Evolutionary conservation across 1,284 basidiomycete species (phyloP), one percentile per base, ranked within the genome.

Genomic region (Ustilago sp.): DNA sequence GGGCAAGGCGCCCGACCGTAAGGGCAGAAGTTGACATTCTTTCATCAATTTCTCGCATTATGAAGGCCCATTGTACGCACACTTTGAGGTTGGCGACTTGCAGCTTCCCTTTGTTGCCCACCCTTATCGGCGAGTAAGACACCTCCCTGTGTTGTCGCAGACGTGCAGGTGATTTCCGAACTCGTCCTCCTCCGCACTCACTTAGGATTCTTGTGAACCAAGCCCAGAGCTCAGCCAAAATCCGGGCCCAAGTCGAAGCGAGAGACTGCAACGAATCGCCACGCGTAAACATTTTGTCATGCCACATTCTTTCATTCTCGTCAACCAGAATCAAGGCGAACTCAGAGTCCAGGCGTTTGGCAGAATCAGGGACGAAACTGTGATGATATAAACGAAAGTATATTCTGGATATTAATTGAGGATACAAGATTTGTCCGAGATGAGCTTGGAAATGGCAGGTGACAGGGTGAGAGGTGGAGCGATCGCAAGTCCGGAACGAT

Each of bases 81-180:
- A n/a, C 8, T 28, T 28, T 13, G 31, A 50, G 13, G 13, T 13
- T 31, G 8, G 8, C 6, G 12, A 13, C 13, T 32, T 50, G 48
- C 48, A 50, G 17, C 43, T 45, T 19, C 43, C 43, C 43, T 45
- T 41, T 45, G 43, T 45, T 15, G n/a, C 43, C n/a, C 43, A 45
- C 43, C 8, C n/a, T 45, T 19, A 19, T 45, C n/a, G 43, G 23
- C 48, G 28, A 50, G 11, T 7, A 50, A 7, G 1, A 7, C 43
- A 45, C 43, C 19, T 50, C 48, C 48, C 31, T 32, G 28, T 50
- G 48, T 50, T 50, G 23, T 31, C 17, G 8, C 8, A 6, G 48
- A 13, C 15, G 13, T 50, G 48, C 8, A 8, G 11, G 28, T 8
- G 28, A 28, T n/a, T 32, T 5, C n/a, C n/a, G 48, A 32, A 23